Evolutionary conservation across 495 filamentous ascomycete genomes (phyloP), one percentile per base, ranked within the genome.

Genomic region (Recurvomyces mirabilis): DNA sequence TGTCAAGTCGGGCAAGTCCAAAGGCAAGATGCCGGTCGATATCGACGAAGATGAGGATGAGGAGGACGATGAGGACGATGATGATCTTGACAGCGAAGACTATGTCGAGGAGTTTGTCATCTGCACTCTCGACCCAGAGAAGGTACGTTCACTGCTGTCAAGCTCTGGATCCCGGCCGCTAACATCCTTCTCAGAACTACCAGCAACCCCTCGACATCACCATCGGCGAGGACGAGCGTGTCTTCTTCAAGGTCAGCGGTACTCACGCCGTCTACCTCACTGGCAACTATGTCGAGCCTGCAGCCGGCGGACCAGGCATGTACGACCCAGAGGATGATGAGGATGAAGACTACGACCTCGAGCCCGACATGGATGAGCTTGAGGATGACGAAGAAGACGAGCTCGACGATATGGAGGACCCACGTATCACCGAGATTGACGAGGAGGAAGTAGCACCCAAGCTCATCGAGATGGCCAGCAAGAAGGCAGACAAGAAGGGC

Each of bases 141-240:
- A 72, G 71, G 81, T 84, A 69, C 52, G 70, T 43, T 15, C 28
- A 13, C 5, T 24, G 18, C 7, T 10, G 0, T 37, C 15, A 19
- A n/a, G 36, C 38, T 49, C 12, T 38, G 33, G 23, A 21, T 34
- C 38, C 28, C 24, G 7, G 31, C 31, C 41, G 39, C 65, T 68
- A 60, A 72, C 60, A 29, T 23, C 24, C 41, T 28, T 30, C 18
- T 29, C 52, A 98, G 91, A 75, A 81, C 67, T 93, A 78, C 72
- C 91, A 99, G 64, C 91, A 99, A 61, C 64, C 91, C n/a, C 77
- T 99, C 30, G 84, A 96, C 60, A 80, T 99, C 57, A 86, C 81
- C 39, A 72, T 99, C 60, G 72, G 70, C 51, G 84, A 94, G 60
- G 75, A 81, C 52, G 91, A 96, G 71, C 70, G 70, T 34, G 79